Evolutionary conservation across 768 basidiomycete genomes (phyloP).

Genomic region (Exidia glandulosa): DNA sequence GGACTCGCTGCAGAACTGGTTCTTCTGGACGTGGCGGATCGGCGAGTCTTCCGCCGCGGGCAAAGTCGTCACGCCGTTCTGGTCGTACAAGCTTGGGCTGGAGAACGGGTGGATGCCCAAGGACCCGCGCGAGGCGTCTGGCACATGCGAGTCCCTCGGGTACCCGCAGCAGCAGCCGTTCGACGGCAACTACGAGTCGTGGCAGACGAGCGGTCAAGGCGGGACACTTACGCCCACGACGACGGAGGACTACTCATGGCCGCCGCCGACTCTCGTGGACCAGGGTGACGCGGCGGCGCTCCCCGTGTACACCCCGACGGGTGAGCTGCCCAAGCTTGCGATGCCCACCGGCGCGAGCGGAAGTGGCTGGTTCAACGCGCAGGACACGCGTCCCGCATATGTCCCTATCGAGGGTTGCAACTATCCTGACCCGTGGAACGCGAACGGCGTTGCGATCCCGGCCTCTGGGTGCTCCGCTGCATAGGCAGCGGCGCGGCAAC

Average conservation of each 20-base stretch:
- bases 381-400: neutral
- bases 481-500: too few species aligned
- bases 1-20: conserved; percentile 28
- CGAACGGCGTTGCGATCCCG: neutral
- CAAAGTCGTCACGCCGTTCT: conserved; percentile 18
- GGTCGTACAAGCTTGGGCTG: conserved; percentile 31
- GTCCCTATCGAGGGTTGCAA: neutral
- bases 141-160: conserved; percentile 22
- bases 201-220: conserved; percentile 16
- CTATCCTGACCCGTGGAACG: neutral
- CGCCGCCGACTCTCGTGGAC: neutral
- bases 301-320: conserved; percentile 24
- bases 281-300: conserved; percentile 6
- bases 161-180: neutral
- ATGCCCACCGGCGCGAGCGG: conserved; percentile 9
- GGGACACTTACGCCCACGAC: conserved; percentile 12
- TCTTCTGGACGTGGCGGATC: conserved; percentile 39
- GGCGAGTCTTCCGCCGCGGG: conserved; percentile 23
- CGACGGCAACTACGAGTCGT: conserved; percentile 7
- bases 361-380: neutral
- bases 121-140: conserved; percentile 25
- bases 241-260: conserved; percentile 3
- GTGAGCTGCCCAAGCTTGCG: conserved; percentile 18
- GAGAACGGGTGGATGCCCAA: conserved; percentile 30
- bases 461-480: too few species aligned